Evolutionary conservation across 129 eudicot genomes (phyloP), one percentile per base, ranked within the genome.

Genomic region (Flaveria linearis): DNA sequence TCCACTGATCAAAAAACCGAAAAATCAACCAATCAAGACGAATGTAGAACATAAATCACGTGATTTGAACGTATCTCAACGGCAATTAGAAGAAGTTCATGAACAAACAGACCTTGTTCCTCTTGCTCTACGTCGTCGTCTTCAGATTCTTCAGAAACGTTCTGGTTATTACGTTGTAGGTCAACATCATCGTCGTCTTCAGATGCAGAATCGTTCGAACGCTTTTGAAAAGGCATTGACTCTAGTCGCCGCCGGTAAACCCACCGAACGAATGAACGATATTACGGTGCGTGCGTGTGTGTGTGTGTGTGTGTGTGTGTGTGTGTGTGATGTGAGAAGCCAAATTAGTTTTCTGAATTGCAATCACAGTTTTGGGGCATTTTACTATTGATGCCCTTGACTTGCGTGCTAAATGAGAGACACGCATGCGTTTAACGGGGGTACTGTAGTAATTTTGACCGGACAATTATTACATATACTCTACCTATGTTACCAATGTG

Each of bases 221-320:
- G 79, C 33, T 74, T 85, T 53, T 75, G 84, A 74, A 76, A 75
- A 53, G 84, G 82, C 89, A 85, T 85, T 79, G 82, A 42, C 67
- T 78, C 33, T 5, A 6, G 39, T 51, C 75, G 74, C 84, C 79
- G 80, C 70, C 14, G 63, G 52, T 62, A 5, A 66, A 45, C 50
- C 66, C 78, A 62, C 73, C 72, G 78, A 66, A 70, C 68, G 75
- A 76, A 30, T 30, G 36, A 30, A 30, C 41, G 20, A 49, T 68
- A 22, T 67, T 26, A 61, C 56, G 77, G 57, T 49, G 81, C 2
- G 69, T 25, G 43, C 13, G 52, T 43, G 76, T 41, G 43, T 57
- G 64, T 53, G 71, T 49, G 57, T 25, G 71, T 13, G 64, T 26
- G 30, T 26, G 28, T 26, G 28, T 26, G 28, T 26, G 28, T 26